These are phyloP conservation scores for Chrysoporthe cubensis DNA, from an alignment of 2,329 filamentous ascomycete species.

Conservation along the genomic window DNA sequence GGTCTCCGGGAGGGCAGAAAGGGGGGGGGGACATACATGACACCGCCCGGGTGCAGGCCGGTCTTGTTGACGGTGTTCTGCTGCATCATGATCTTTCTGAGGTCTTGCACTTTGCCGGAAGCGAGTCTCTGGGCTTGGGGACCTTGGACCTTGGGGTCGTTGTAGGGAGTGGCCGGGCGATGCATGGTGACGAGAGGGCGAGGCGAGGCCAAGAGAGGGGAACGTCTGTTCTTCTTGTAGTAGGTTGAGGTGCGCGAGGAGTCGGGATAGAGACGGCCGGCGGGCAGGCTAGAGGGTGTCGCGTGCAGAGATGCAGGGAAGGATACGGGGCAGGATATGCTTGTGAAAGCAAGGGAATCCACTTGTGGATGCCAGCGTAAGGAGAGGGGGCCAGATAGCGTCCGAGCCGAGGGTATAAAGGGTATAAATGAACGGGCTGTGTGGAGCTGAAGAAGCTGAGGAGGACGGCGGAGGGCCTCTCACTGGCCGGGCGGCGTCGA, in stretches of 20 bases:
- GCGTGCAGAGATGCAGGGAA: constrained; percentile 35
- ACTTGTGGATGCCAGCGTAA: constrained; percentile 29
- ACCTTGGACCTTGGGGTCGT: constrained; percentile 49
- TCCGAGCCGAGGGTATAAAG: constrained; percentile 43
- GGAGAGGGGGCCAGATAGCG: constrained; percentile 34
- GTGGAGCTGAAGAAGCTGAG: constrained; percentile 34
- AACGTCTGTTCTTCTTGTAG: constrained; percentile 40
- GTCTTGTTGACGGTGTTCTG: constrained; percentile 81
- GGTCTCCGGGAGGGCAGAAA: neutral
- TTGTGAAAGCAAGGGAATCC: constrained; percentile 38
- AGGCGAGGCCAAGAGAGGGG: constrained; percentile 1
- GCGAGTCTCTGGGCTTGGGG: constrained; percentile 47
- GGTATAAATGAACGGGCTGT: constrained; percentile 39
- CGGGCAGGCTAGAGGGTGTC: constrained; percentile 32
- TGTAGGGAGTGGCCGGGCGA: constrained; percentile 45
- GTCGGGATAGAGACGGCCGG: constrained; percentile 28
- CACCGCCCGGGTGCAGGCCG: constrained; percentile 85
- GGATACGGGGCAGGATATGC: constrained; percentile 35
- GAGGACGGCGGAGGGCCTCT: constrained; percentile 37
- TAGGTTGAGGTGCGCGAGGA: constrained; percentile 29
- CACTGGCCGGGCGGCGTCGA: constrained; percentile 20
- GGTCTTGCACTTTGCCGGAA: constrained; percentile 34
- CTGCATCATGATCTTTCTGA: constrained; percentile 46
- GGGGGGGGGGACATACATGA: constrained; percentile 70
- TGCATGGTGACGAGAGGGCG: constrained; percentile 3